Conservation (phyloP, 805 yeast species). For the Candida sphagnicola region DNA sequence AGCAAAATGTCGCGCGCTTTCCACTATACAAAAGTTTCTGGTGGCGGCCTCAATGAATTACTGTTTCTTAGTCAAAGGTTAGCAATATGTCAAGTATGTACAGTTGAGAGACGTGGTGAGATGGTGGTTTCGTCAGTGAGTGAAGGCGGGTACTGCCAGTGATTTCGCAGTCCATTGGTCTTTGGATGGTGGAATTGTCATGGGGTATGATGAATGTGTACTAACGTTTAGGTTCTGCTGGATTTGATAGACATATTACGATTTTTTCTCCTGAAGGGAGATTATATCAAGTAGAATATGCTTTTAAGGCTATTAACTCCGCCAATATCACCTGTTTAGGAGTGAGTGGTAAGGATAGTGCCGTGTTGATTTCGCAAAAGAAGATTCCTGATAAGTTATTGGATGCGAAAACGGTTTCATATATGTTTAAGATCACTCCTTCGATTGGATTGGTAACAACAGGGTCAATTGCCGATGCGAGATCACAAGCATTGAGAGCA, state of each 20-base stretch:
- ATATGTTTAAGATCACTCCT: constrained; percentile 77
- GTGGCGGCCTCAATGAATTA: too few relatives aligned
- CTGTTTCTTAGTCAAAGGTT: too few relatives aligned
- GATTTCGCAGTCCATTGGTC: too few relatives aligned
- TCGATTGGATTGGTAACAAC: constrained; percentile 87
- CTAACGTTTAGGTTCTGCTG: constrained; percentile 60
- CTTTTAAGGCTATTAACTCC: constrained; percentile 93
- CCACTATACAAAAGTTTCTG: too few relatives aligned
- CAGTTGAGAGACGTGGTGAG: too few relatives aligned
- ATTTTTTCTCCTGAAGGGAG: constrained; percentile 98
- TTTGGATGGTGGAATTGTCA: too few relatives aligned
- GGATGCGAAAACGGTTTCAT: constrained; percentile 83
- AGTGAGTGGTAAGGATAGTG: constrained; percentile 78
- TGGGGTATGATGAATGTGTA: too few relatives aligned
- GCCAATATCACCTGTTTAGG: constrained; percentile 89
- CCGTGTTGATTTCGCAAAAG: constrained; percentile 89
- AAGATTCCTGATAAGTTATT: constrained; percentile 93
- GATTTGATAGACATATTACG: constrained; percentile 97
- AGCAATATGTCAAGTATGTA: background rate
- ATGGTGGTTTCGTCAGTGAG: too few relatives aligned
- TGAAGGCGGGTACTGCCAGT: too few relatives aligned
- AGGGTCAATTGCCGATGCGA: constrained; percentile 94
- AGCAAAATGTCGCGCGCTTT: too few relatives aligned
- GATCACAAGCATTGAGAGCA: constrained; percentile 86
- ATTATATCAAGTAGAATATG: constrained; percentile 95